Conservation (phyloP, 176 grass and related monocot species). For the Stipa capillata region DNA sequence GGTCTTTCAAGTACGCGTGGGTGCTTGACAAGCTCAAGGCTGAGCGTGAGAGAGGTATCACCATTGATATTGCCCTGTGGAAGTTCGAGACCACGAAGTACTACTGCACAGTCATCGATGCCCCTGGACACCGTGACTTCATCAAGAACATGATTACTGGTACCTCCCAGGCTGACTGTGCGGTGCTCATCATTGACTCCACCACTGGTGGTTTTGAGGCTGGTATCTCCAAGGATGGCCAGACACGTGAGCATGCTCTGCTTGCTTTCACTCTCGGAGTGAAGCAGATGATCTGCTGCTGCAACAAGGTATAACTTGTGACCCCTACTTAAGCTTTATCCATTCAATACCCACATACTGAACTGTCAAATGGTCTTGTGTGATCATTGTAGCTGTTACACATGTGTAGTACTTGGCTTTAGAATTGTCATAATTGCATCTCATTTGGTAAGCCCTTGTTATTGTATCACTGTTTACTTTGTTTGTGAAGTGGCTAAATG, state of each 20-base stretch:
- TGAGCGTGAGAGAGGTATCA: conserved; percentile 72
- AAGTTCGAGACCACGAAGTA: conserved; percentile 77
- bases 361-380: too few species aligned
- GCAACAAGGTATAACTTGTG: conserved; percentile 60
- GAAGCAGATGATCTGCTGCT: conserved; percentile 89
- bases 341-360: too few species aligned
- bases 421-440: too few species aligned
- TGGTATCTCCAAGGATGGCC: conserved; percentile 82
- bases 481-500: too few species aligned
- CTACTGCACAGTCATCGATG: conserved; percentile 80
- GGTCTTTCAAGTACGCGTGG: conserved; percentile 85
- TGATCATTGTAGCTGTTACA: too few species aligned
- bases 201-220: conserved; percentile 91
- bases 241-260: conserved; percentile 73
- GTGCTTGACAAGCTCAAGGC: conserved; percentile 95
- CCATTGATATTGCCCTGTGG: conserved; percentile 77
- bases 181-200: conserved; percentile 76
- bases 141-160: conserved; percentile 94
- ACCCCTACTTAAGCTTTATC: not conserved
- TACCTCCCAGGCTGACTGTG: conserved; percentile 81
- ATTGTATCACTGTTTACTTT: too few species aligned
- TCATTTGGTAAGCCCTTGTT: too few species aligned
- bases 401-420: too few species aligned
- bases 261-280: conserved; percentile 84
- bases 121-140: conserved; percentile 76